These are phyloP conservation scores for Saccharomycopsis guyanensis DNA, from an alignment of 805 yeast species.

Conservation along the genomic window DNA sequence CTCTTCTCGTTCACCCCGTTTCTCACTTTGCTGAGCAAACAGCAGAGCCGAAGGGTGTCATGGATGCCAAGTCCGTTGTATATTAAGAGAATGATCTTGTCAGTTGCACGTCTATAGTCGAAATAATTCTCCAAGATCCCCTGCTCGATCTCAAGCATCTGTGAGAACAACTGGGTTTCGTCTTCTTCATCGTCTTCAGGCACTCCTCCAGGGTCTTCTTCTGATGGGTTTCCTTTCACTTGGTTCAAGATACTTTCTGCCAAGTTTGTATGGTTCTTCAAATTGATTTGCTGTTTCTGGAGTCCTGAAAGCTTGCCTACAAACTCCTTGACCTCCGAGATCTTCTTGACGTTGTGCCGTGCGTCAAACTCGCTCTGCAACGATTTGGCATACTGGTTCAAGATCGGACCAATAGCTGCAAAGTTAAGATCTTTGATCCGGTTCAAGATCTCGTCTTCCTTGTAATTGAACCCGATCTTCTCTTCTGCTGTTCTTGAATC, in stretches of 20 bases:
- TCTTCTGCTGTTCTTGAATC: background rate
- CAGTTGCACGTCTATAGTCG: conserved; percentile 24
- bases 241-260: conserved; percentile 54
- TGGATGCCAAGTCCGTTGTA: conserved; percentile 31
- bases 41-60: conserved; percentile 44
- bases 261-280: conserved; percentile 67
- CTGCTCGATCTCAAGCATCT: conserved; percentile 21
- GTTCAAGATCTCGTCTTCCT: conserved; percentile 41
- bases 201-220: conserved; percentile 22
- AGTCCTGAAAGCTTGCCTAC: conserved; percentile 63
- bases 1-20: conserved; percentile 67
- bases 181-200: conserved; percentile 23
- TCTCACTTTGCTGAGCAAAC: conserved; percentile 53
- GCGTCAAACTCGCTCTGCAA: conserved; percentile 63
- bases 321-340: conserved; percentile 59
- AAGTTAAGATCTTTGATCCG: conserved; percentile 62
- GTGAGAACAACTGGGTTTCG: conserved; percentile 19
- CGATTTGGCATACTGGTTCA: conserved; percentile 63
- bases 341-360: conserved; percentile 47
- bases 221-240: conserved; percentile 31
- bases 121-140: conserved; percentile 13
- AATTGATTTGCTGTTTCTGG: conserved; percentile 57
- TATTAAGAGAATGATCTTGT: conserved; percentile 42
- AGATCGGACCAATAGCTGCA: conserved; percentile 64
- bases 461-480: conserved; percentile 9